A percentile compares a stretch with the other conserved stretches of the same genome.
These are phyloP conservation scores for Gypsophila paniculata DNA, from an alignment of 179 eudicot genomes.

Conservation along the genomic window DNA sequence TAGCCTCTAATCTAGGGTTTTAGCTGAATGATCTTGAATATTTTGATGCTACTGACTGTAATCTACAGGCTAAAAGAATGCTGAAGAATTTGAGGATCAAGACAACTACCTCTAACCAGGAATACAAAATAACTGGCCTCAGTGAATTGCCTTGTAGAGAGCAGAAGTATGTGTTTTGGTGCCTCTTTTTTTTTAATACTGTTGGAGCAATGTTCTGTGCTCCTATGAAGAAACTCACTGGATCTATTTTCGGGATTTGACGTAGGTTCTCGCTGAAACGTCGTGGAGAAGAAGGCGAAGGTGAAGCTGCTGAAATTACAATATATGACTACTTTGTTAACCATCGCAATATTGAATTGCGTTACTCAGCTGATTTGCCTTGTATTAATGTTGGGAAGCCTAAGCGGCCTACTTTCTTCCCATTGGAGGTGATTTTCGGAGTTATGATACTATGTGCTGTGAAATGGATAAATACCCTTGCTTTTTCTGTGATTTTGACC, in stretches of 20 bases:
- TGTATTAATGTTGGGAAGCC: constrained; percentile 87
- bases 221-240: background rate
- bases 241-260: constrained; percentile 12
- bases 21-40: background rate
- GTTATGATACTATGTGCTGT: background rate
- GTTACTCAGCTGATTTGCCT: constrained; percentile 57
- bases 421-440: constrained; percentile 49
- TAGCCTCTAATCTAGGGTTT: background rate
- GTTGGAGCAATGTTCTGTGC: background rate
- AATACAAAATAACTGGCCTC: constrained; percentile 68
- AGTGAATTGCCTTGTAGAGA: constrained; percentile 63
- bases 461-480: background rate
- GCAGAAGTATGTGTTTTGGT: constrained; percentile 48
- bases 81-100: constrained; percentile 65
- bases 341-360: constrained; percentile 46
- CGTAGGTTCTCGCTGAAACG: constrained; percentile 56
- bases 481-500: background rate
- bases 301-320: constrained; percentile 45
- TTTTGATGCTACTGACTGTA: constrained; percentile 1
- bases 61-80: constrained; percentile 56
- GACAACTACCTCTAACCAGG: constrained; percentile 51
- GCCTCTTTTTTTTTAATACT: constrained; percentile 29
- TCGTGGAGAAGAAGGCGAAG: constrained; percentile 48
- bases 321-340: constrained; percentile 69
- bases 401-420: constrained; percentile 58